phyloP scores from a whole-genome alignment of 208 protist species.

The Leishmania gerbilli region DNA sequence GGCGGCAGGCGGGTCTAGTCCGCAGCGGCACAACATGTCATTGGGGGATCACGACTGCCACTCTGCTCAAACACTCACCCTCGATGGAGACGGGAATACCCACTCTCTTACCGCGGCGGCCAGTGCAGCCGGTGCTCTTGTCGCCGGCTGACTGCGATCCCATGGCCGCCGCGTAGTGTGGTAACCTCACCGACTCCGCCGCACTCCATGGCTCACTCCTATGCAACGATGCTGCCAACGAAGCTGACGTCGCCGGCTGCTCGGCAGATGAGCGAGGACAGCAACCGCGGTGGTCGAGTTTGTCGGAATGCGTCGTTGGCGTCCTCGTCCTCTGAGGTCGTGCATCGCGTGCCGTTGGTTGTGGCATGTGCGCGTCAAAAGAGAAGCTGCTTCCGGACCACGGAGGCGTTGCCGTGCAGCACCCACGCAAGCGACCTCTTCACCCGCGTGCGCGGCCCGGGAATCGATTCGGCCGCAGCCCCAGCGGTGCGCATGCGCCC shows the following conservation, averaged over 20 bases:
- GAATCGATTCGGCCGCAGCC: not conserved
- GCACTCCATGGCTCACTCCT: not conserved
- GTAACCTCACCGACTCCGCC: not conserved
- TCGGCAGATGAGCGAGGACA: not conserved
- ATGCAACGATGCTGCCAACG: not conserved
- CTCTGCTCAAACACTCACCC: not conserved
- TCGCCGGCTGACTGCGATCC: not conserved
- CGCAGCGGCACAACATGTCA: not conserved
- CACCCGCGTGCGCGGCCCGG: too few relatives aligned
- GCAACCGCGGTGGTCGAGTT: not conserved
- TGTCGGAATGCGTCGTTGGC: not conserved
- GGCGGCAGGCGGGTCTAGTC: too few relatives aligned
- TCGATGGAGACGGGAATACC: not conserved
- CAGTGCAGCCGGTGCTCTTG: not conserved
- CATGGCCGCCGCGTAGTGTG: not conserved
- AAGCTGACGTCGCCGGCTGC: not conserved
- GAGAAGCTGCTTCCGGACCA: not conserved
- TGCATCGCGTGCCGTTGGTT: not conserved
- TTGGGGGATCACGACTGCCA: not conserved
- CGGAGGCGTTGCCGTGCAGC: not conserved
- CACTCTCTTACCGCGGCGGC: not conserved
- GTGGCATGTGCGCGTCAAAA: not conserved
- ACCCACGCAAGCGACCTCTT: not conserved
- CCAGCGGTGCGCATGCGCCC: not conserved
- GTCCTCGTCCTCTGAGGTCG: not conserved